A percentile compares a stretch with the other conserved stretches of the same genome.
phyloP scores from a whole-genome alignment of 2,329 filamentous ascomycete species.

The Neonectria sp. region DNA sequence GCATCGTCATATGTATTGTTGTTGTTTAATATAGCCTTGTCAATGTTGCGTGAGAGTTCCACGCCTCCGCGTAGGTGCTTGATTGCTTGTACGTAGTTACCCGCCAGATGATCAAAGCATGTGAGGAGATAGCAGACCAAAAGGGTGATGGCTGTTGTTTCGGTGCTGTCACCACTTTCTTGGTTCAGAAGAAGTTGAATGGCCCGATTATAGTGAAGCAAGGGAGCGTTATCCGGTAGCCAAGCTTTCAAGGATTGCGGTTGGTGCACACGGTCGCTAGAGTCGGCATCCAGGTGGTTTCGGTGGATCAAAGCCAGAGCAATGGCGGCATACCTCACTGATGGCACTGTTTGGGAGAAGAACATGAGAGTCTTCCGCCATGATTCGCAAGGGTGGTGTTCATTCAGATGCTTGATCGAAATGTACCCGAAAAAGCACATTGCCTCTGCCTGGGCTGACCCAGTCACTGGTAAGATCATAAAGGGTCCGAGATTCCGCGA shows the following conservation, averaged over 20 bases:
- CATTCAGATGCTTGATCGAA: constrained; percentile 48
- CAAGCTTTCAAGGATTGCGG: neutral
- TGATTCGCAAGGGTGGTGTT: constrained; percentile 50
- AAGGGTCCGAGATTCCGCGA: constrained; percentile 38
- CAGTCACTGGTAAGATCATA: constrained; percentile 42
- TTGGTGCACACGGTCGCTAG: constrained; percentile 13
- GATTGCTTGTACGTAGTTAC: constrained; percentile 53
- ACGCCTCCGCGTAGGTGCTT: constrained; percentile 55
- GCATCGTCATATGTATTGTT: constrained; percentile 23
- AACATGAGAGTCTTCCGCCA: constrained; percentile 54
- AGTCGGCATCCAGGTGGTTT: constrained; percentile 41
- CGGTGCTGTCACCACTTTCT: constrained; percentile 36
- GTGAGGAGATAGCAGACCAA: constrained; percentile 58
- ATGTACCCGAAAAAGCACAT: constrained; percentile 51
- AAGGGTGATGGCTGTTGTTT: constrained; percentile 52
- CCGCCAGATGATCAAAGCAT: constrained; percentile 55
- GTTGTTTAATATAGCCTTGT: constrained; percentile 27
- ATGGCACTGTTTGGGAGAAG: constrained; percentile 53
- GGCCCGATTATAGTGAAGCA: constrained; percentile 50
- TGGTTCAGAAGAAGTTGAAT: constrained; percentile 50
- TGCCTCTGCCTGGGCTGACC: constrained; percentile 42
- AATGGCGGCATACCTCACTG: constrained; percentile 53
- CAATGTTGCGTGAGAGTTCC: constrained; percentile 47
- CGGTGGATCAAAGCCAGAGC: constrained; percentile 50
- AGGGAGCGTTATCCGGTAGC: constrained; percentile 39